Base-by-base conservation (phyloP, 2,329 filamentous ascomycete species). In the Ascocoryne sarcoides region DNA sequence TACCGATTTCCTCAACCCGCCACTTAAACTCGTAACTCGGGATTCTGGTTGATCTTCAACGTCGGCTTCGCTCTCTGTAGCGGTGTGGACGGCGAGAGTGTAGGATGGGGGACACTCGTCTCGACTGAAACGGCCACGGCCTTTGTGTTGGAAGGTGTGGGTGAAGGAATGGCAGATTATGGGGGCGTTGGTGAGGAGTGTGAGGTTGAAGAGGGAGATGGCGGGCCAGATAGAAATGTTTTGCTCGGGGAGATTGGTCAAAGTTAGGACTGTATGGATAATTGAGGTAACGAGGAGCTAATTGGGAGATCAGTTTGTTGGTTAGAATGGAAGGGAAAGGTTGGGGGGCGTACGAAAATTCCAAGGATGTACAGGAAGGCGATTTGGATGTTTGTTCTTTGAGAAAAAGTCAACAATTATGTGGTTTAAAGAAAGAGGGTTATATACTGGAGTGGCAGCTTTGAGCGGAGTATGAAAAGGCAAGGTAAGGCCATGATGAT, bases 101-200 rank as follows among this genome's bases (percentile, higher is more conserved):
- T 48, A 43, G 16, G 29, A 29, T 4, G 40, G 37, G 19, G 21
- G 19, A 37, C 43, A 42, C 5, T 20, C 4, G 4, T 40, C 36
- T 18, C 19, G 19, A 5, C 42, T 40, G 9, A 50, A 49, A 19
- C 32, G 41, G 9, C 37, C 20, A 32, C 36, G 46, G 3, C 38
- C 21, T 9, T 45, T 39, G 23, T 52, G 46, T 18, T 29, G 34
- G 21, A 39, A 43, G 4, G 32, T 37, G 10, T 50, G 48, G 4
- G 47, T 42, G 40, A 45, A 56, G 10, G 55, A 32, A 4, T 41
- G 44, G 20, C 52, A 45, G 26, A 56, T 12, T 10, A 54, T 42
- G 1, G 51, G 51, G 8, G 48, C 46, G 34, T 56, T 56, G 12
- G 46, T 51, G 4, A 54, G 40, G 0, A 50, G 14, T 4, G n/a